Conservation (phyloP, 768 basidiomycete genomes). For the Pulveroboletus sp. region DNA sequence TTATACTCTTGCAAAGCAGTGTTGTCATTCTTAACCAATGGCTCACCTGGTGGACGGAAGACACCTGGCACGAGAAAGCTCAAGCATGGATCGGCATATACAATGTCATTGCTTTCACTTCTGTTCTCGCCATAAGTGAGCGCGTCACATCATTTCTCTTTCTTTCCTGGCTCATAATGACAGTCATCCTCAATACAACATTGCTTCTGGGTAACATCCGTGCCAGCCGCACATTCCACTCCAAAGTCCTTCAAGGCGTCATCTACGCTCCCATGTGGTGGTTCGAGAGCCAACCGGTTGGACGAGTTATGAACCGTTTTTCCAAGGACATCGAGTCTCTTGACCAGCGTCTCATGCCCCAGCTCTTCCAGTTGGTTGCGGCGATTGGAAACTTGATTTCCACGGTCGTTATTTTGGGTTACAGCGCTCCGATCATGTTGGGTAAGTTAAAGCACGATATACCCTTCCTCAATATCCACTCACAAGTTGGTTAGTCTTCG, state of each 20-base stretch:
- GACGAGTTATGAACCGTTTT: slow-evolving; percentile 48
- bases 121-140: slow-evolving; percentile 20
- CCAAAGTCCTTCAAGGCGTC: slow-evolving; percentile 21
- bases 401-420: slow-evolving; percentile 21
- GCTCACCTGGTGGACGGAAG: slow-evolving; percentile 32
- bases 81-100: slow-evolving; percentile 29
- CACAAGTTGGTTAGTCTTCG: slow-evolving; percentile 15
- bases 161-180: not conserved
- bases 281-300: slow-evolving; percentile 36
- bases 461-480: slow-evolving; percentile 15
- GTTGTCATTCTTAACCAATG: slow-evolving; percentile 26
- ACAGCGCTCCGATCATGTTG: slow-evolving; percentile 31
- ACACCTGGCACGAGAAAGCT: slow-evolving; percentile 23
- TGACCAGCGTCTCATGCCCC: slow-evolving; percentile 36
- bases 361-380: slow-evolving; percentile 26
- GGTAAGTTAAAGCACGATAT: slow-evolving; percentile 32
- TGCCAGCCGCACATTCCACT: slow-evolving; percentile 28
- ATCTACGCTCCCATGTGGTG: slow-evolving; percentile 27
- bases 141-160: not conserved
- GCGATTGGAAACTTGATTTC: slow-evolving; percentile 24
- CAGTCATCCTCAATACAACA: slow-evolving; percentile 25
- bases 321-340: slow-evolving; percentile 41
- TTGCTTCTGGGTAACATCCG: slow-evolving; percentile 26
- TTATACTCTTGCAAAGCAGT: slow-evolving; percentile 24
- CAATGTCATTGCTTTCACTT: slow-evolving; percentile 23